These are phyloP conservation scores for Talaromyces nanjingensis DNA, from an alignment of 495 filamentous ascomycete genomes.

Conservation along the genomic window DNA sequence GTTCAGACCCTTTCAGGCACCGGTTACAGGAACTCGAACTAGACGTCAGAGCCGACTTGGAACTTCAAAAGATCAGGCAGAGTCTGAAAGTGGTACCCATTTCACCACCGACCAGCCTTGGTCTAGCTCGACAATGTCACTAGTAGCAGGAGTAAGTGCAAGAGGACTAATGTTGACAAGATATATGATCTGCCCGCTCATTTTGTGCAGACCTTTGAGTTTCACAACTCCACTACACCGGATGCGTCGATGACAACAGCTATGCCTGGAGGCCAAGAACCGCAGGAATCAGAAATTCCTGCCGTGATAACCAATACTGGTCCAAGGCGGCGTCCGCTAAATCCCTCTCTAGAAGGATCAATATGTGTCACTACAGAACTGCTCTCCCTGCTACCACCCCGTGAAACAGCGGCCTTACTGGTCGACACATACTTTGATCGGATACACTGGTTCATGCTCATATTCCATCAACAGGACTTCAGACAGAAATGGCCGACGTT, in stretches of 20 bases:
- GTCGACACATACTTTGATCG: constrained; percentile 32
- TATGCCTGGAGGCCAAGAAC: constrained; percentile 16
- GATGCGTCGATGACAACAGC: constrained; percentile 14
- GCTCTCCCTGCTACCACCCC: constrained; percentile 13
- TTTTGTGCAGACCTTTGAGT: background rate
- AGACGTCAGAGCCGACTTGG: too few species aligned
- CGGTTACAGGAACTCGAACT: too few species aligned
- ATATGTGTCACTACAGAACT: constrained; percentile 11
- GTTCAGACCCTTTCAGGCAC: background rate
- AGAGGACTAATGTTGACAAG: constrained; percentile 16
- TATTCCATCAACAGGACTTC: constrained; percentile 32
- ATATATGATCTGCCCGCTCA: too few species aligned
- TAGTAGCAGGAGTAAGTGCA: constrained; percentile 19
- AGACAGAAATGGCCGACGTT: constrained; percentile 20
- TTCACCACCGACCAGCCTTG: background rate
- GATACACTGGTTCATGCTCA: constrained; percentile 32
- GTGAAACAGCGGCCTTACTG: constrained; percentile 19
- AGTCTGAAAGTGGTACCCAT: background rate
- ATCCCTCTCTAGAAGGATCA: too few species aligned
- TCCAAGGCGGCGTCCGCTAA: too few species aligned
- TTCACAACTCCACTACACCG: constrained; percentile 16
- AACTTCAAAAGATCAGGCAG: too few species aligned
- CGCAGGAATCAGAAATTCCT: background rate
- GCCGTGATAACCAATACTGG: background rate
- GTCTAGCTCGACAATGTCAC: constrained; percentile 25